Conservation (phyloP, 2,329 filamentous ascomycete species). For the Cladosporium oxysporum region DNA sequence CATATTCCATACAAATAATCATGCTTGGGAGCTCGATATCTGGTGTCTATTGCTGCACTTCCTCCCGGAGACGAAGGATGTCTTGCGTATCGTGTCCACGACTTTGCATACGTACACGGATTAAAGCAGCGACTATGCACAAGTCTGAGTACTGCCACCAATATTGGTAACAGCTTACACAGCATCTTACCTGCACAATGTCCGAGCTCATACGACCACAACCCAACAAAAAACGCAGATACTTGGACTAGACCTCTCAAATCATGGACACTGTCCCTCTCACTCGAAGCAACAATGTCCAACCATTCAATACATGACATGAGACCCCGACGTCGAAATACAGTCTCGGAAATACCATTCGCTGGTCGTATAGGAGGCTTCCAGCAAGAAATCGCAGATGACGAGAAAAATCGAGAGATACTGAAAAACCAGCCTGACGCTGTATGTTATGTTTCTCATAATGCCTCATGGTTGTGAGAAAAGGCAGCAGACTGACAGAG, state of each 20-base stretch:
- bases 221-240: not conserved
- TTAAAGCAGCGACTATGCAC: not conserved
- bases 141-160: not conserved
- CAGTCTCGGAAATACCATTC: conserved; percentile 25
- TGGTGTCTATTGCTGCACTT: not conserved
- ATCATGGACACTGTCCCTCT: not conserved
- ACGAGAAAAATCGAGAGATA: conserved; percentile 23
- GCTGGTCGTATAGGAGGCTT: conserved; percentile 40
- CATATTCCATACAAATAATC: not conserved
- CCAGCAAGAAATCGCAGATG: conserved; percentile 35
- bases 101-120: not conserved
- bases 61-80: not conserved
- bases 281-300: not conserved
- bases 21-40: not conserved
- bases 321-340: not conserved
- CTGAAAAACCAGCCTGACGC: conserved; percentile 35
- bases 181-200: not conserved
- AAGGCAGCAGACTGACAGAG: not conserved
- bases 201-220: not conserved
- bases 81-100: not conserved
- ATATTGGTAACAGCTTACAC: conserved; percentile 18
- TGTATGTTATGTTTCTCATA: not conserved
- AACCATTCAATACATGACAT: not conserved
- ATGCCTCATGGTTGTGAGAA: not conserved
- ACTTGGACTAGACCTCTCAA: not conserved